Conservation (phyloP, 306 rosid genomes). For the Trifolium fragiferum region DNA sequence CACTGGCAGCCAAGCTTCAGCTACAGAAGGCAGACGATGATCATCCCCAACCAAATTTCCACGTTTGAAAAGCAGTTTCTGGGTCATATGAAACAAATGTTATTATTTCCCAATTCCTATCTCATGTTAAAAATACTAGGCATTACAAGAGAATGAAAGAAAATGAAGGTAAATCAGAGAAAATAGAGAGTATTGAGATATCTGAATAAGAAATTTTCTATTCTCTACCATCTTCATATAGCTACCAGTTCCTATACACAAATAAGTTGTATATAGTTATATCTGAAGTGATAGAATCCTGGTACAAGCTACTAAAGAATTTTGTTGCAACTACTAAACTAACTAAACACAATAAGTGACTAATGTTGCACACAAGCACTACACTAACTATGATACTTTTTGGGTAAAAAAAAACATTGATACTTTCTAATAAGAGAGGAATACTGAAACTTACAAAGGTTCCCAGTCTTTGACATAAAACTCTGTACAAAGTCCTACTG, state of each 20-base stretch:
- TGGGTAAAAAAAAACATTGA: slow-evolving; percentile 1
- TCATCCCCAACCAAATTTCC: slow-evolving; percentile 92
- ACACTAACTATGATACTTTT: not conserved
- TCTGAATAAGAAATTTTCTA: slow-evolving; percentile 10
- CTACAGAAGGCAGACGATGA: slow-evolving; percentile 81
- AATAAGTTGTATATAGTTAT: slow-evolving; percentile 9
- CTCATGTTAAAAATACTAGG: slow-evolving; percentile 17
- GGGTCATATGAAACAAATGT: slow-evolving; percentile 52
- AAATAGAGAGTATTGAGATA: not conserved
- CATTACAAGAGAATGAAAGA: not conserved
- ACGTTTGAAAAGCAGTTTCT: slow-evolving; percentile 74
- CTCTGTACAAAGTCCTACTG: slow-evolving; percentile 61
- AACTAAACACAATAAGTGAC: not conserved
- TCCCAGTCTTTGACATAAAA: slow-evolving; percentile 72
- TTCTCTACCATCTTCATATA: slow-evolving; percentile 23
- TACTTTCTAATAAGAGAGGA: slow-evolving; percentile 38
- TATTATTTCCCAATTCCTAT: slow-evolving; percentile 16
- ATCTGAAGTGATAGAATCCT: too few species aligned
- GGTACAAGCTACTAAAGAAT: slow-evolving; percentile 19
- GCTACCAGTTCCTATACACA: not conserved
- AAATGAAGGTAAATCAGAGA: not conserved
- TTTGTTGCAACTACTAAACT: slow-evolving; percentile 4
- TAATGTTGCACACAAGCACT: not conserved
- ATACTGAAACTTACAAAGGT: slow-evolving; percentile 65
- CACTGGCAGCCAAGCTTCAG: slow-evolving; percentile 59